Evolutionary conservation across 805 yeast genomes (phyloP), one percentile per base, ranked within the genome.

Genomic region (Tetrapisispora nanseiensis): DNA sequence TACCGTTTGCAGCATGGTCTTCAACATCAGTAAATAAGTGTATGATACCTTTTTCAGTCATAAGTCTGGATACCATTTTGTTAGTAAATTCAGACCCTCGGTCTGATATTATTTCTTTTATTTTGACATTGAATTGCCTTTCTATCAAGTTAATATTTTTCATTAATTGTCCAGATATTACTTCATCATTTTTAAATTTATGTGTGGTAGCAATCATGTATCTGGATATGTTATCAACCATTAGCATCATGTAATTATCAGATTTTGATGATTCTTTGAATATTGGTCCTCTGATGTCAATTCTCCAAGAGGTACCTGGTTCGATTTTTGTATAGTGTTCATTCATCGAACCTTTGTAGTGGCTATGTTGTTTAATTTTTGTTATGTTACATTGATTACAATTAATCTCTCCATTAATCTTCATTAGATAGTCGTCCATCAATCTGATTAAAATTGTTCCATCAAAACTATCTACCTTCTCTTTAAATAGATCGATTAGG

Each of bases 161-260:
- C n/a, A 19, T 22, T 5, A 44, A 24, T 33, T 37, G 46, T 9
- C 13, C 3, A 9, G 22, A 6, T n/a, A 40, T 40, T 12, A 12
- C 24, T 5, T 18, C 21, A 20, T 31, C 18, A 18, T 23, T 22
- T 30, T 41, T 38, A 10, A 12, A 4, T 6, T 16, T n/a, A 26
- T 45, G 48, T 8, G 38, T 32, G 3, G 35, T 29, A 6, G 30
- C 18, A 6, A 44, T 36, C 15, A 39, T 19, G 28, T 31, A 41
- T n/a, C 47, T 21, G 21, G 45, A 41, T 3, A 44, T 39, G 33
- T 26, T 44, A 37, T 44, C 50, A 11, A 46, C 44, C 41, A 44
- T 46, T 15, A 45, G 1, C 6, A 42, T 15, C 30, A 45, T 12
- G 28, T 45, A 42, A 9, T 21, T 29, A 6, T 32, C 32, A 6